Evolutionary conservation across 2,329 filamentous ascomycete species (phyloP).

Genomic region (Biscogniauxia marginata): DNA sequence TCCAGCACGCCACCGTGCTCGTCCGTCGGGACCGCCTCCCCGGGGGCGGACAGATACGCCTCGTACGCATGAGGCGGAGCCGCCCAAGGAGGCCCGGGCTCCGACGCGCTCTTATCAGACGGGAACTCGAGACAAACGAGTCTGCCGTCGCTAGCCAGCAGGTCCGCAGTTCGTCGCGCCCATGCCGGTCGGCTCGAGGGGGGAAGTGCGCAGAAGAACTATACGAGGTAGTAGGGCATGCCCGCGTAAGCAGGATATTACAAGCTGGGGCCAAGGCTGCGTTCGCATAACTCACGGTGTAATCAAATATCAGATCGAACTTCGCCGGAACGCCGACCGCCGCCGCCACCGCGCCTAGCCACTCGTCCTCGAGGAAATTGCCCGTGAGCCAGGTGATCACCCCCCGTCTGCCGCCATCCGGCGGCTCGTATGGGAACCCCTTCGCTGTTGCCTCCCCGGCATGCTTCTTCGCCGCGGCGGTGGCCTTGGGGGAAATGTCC

Average conservation of each 20-base stretch:
- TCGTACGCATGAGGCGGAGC: conserved; percentile 68
- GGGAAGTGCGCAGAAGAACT: conserved; percentile 66
- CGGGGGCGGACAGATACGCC: conserved; percentile 68
- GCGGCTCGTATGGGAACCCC: conserved; percentile 40
- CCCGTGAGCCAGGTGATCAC: conserved; percentile 55
- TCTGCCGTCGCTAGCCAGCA: conserved; percentile 49
- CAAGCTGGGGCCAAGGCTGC: conserved; percentile 1
- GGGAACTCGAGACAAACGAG: conserved; percentile 76
- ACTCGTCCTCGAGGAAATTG: conserved; percentile 66
- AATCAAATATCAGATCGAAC: conserved; percentile 68
- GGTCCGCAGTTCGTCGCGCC: conserved; percentile 50
- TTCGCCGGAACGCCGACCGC: conserved; percentile 37
- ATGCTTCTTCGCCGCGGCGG: conserved; percentile 46
- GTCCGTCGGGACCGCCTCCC: conserved; percentile 62
- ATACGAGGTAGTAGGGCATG: neutral
- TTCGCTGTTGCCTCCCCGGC: conserved; percentile 38
- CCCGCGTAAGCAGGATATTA: neutral
- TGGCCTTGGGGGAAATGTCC: conserved; percentile 57
- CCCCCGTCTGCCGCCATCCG: conserved; percentile 46
- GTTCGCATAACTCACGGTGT: conserved; percentile 48
- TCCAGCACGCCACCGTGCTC: conserved; percentile 38
- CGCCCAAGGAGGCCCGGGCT: conserved; percentile 71
- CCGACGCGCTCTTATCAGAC: conserved; percentile 63
- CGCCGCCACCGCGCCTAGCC: conserved; percentile 44
- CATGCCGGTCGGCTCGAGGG: conserved; percentile 50